Conservation (phyloP, 768 basidiomycete genomes). For the Cantharellus cinnabarinus region DNA sequence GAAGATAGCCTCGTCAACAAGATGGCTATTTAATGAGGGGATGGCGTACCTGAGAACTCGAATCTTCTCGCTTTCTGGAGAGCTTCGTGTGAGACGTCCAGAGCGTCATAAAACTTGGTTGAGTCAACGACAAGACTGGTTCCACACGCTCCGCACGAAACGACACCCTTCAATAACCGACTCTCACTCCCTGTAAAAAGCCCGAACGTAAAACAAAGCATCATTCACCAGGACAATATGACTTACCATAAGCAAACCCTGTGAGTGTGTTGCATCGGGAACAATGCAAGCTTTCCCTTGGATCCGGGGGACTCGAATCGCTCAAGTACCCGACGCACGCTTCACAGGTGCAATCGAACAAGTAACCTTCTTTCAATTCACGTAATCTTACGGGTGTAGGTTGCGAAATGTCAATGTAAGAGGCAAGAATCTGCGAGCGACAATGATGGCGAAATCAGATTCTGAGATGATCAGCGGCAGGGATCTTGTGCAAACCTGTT, state of each 20-base stretch:
- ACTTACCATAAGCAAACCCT: too few species aligned
- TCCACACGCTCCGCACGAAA: background rate
- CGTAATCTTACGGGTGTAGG: conserved; percentile 34
- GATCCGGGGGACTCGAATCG: conserved; percentile 23
- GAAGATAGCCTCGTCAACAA: background rate
- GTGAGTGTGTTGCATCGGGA: conserved; percentile 1
- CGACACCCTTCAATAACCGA: background rate
- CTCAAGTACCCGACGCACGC: background rate
- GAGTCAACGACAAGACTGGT: conserved; percentile 6
- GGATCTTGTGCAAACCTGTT: conserved; percentile 37
- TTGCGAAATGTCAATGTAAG: conserved; percentile 72
- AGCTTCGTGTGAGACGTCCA: conserved; percentile 52
- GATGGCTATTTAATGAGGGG: background rate
- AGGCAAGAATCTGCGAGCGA: conserved; percentile 40
- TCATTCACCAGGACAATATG: too few species aligned
- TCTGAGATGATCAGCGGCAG: background rate
- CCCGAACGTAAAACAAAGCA: too few species aligned
- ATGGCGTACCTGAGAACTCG: conserved; percentile 33
- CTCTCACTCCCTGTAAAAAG: too few species aligned
- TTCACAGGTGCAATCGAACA: conserved; percentile 50
- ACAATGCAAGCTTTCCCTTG: conserved; percentile 47
- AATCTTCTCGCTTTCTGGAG: conserved; percentile 47
- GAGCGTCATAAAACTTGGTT: conserved; percentile 37
- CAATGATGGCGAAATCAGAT: background rate
- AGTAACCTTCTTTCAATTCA: conserved; percentile 49